Evolutionary conservation across 1,284 basidiomycete genomes (phyloP).

Genomic region (Phellinidium pouzarii): DNA sequence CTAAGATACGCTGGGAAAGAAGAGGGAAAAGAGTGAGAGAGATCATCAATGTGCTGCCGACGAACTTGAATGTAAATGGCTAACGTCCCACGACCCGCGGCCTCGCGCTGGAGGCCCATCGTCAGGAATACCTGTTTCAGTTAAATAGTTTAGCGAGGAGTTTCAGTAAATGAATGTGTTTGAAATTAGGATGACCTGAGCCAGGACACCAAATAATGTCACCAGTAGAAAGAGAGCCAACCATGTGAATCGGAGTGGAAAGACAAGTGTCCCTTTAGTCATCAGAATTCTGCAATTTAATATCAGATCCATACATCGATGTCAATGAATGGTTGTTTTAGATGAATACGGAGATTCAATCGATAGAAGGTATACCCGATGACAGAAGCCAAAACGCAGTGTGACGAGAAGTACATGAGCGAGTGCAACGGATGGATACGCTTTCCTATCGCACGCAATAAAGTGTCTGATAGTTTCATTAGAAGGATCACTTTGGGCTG

Average conservation of each 20-base stretch:
- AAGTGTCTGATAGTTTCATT: slow-evolving; percentile 39
- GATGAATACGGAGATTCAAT: neutral
- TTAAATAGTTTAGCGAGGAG: neutral
- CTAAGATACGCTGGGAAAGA: neutral
- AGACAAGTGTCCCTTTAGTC: slow-evolving; percentile 20
- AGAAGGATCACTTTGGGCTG: neutral
- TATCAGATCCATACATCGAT: neutral
- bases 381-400: slow-evolving; percentile 49
- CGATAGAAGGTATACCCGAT: slow-evolving; percentile 34
- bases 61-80: slow-evolving; percentile 53
- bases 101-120: slow-evolving; percentile 59
- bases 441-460: slow-evolving; percentile 65
- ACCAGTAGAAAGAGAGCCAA: slow-evolving; percentile 17
- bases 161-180: neutral
- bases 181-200: slow-evolving; percentile 22
- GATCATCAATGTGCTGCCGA: neutral
- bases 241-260: slow-evolving; percentile 29
- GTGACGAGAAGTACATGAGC: slow-evolving; percentile 58
- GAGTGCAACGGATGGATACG: slow-evolving; percentile 68
- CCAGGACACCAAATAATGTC: slow-evolving; percentile 32
- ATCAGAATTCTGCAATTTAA: slow-evolving; percentile 18
- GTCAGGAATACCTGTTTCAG: slow-evolving; percentile 47
- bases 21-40: no score
- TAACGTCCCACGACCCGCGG: slow-evolving; percentile 53
- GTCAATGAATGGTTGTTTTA: slow-evolving; percentile 4